phyloP scores from a whole-genome alignment of 148 eudicot genomes.

The Chenopodium suecicum region DNA sequence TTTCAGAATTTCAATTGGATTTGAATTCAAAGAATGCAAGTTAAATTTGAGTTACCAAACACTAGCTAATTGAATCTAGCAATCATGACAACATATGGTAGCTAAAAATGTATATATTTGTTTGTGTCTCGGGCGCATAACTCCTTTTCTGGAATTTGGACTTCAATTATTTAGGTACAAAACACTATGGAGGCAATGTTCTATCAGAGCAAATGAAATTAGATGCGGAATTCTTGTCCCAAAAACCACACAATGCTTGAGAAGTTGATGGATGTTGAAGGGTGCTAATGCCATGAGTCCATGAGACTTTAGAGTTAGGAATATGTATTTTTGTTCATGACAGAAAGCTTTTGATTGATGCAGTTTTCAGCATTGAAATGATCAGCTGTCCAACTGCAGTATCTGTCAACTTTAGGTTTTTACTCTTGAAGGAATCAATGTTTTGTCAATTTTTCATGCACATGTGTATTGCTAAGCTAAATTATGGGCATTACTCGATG shows the following conservation, averaged over 20 bases:
- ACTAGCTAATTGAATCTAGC: background rate
- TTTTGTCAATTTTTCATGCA: constrained; percentile 8
- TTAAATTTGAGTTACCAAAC: no score
- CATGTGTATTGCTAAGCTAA: background rate
- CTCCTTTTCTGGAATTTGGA: background rate
- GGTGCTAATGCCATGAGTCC: background rate
- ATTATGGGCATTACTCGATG: background rate
- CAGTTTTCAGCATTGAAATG: background rate
- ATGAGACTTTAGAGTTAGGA: background rate
- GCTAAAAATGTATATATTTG: background rate
- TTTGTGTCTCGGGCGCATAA: background rate
- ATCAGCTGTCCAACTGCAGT: constrained; percentile 1
- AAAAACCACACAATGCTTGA: background rate
- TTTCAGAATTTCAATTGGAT: no score
- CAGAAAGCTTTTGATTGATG: constrained; percentile 7
- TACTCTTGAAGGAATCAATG: background rate
- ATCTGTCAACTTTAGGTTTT: constrained; percentile 1
- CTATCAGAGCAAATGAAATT: background rate
- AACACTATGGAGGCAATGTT: background rate
- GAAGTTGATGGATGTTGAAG: background rate
- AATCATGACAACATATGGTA: background rate
- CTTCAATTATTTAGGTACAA: constrained; percentile 16
- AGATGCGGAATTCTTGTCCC: background rate
- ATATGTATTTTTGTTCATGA: constrained; percentile 2
- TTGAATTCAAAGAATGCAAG: no score